A percentile compares a stretch with the other conserved stretches of the same genome.
Evolutionary conservation across 345 rosid genomes (phyloP).

Genomic region (Lepidium sativum): DNA sequence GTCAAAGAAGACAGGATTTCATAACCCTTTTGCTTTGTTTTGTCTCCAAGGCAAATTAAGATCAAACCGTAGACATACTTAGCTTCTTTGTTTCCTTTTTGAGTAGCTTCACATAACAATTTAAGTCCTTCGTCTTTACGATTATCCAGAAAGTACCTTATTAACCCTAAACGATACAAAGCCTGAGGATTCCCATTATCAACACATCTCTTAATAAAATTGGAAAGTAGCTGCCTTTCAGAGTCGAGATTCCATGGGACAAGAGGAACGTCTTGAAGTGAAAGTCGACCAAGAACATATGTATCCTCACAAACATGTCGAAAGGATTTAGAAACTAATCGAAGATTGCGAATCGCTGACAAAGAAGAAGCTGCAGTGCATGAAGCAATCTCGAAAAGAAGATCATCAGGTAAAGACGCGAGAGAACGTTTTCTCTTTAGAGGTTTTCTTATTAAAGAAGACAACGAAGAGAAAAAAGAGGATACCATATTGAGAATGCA

Average conservation of each 20-base stretch:
- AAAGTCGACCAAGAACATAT: neutral
- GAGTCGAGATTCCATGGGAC: neutral
- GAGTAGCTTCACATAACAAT: too few species aligned
- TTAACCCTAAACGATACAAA: neutral
- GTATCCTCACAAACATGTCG: neutral
- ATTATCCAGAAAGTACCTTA: too few species aligned
- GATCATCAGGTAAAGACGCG: neutral
- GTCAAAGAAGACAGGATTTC: constrained; percentile 5
- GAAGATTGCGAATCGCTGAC: neutral
- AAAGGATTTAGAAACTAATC: constrained; percentile 4
- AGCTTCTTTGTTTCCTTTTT: neutral
- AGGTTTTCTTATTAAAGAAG: too few species aligned
- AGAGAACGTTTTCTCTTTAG: too few species aligned
- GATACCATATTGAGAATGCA: too few species aligned
- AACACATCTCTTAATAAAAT: neutral
- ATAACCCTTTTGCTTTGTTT: constrained; percentile 17
- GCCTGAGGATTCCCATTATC: constrained; percentile 18
- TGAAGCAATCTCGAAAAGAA: constrained; percentile 15
- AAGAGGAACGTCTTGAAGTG: neutral
- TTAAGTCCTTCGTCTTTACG: too few species aligned
- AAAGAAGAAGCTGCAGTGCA: neutral
- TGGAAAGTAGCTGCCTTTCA: neutral
- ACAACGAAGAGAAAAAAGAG: too few species aligned
- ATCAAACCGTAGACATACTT: constrained; percentile 15
- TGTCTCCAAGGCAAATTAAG: neutral